Conservation (phyloP, 1,284 basidiomycete genomes). For the Thecaphora frezii region DNA sequence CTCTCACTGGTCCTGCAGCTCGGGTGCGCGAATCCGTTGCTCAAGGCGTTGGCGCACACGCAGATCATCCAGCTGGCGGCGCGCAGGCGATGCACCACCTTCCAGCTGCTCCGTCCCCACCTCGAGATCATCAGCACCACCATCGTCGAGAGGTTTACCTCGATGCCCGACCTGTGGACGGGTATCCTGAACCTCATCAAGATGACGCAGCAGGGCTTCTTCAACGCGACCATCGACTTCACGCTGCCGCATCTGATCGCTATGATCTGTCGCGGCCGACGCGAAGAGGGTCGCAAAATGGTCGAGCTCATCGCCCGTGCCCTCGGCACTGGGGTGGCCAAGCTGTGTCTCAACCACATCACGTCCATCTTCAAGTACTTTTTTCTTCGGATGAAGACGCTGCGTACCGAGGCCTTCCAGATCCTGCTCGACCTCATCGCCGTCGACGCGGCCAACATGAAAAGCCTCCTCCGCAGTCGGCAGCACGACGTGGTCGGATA, state of each 20-base stretch:
- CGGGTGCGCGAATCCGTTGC: conserved; percentile 23
- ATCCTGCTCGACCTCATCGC: conserved; percentile 37
- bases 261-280: conserved; percentile 28
- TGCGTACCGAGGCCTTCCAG: conserved; percentile 26
- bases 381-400: conserved; percentile 14
- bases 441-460: conserved; percentile 32
- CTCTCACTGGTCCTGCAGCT: conserved; percentile 36
- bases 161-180: conserved; percentile 44
- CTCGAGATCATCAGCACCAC: conserved; percentile 38
- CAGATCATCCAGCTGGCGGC: conserved; percentile 47
- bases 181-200: conserved; percentile 47
- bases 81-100: conserved; percentile 44
- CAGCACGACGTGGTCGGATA: conserved; percentile 53
- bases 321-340: conserved; percentile 35
- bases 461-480: conserved; percentile 43
- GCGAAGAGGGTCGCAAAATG: conserved; percentile 23
- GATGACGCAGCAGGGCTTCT: conserved; percentile 49
- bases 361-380: conserved; percentile 49
- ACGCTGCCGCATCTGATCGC: conserved; percentile 51
- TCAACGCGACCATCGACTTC: conserved; percentile 48
- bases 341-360: conserved; percentile 47
- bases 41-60: conserved; percentile 42
- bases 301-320: conserved; percentile 46
- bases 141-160: conserved; percentile 43
- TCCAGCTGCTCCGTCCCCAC: conserved; percentile 50